A percentile compares a stretch with the other conserved stretches of the same genome.
Evolutionary conservation across 1,284 basidiomycete species (phyloP).

Genomic region (Microbotryum silenes-acaulis): DNA sequence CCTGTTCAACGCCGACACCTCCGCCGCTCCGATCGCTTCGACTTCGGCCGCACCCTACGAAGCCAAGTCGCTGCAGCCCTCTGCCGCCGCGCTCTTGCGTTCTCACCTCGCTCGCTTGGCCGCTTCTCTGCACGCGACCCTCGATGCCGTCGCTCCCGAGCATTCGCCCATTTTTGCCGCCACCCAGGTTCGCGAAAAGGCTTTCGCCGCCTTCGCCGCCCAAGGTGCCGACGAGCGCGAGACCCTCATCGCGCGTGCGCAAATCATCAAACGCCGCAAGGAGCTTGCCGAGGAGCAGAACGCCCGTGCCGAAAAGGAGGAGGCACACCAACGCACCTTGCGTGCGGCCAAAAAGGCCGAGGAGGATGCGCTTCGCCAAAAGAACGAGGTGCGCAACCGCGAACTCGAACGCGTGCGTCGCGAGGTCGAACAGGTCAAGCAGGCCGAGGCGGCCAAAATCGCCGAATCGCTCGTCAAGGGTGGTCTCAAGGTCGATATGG

Average conservation of each 20-base stretch:
- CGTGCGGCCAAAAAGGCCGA: conserved; percentile 61
- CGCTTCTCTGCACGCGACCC: conserved; percentile 60
- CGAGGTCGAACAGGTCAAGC: conserved; percentile 73
- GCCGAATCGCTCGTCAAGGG: conserved; percentile 74
- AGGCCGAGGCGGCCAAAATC: conserved; percentile 82
- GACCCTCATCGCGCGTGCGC: conserved; percentile 63
- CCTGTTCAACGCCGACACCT: conserved; percentile 41
- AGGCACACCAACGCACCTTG: conserved; percentile 71
- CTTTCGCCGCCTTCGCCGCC: conserved; percentile 43
- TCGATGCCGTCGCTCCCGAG: conserved; percentile 45
- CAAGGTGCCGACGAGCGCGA: conserved; percentile 56
- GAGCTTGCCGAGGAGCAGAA: conserved; percentile 81
- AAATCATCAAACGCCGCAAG: conserved; percentile 75
- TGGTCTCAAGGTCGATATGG: conserved; percentile 74
- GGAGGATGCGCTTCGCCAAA: conserved; percentile 57
- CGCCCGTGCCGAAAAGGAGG: conserved; percentile 83
- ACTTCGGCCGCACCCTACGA: conserved; percentile 40
- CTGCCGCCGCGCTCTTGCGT: conserved; percentile 59
- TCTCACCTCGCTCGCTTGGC: conserved; percentile 72
- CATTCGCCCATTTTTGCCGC: conserved; percentile 41
- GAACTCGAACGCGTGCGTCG: conserved; percentile 70
- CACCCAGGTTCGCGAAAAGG: conserved; percentile 56
- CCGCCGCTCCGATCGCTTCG: conserved; percentile 44
- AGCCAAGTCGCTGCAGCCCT: conserved; percentile 54
- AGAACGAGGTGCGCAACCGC: conserved; percentile 62